These are phyloP conservation scores for Lyophyllum decastes DNA, from an alignment of 768 basidiomycete species.

Conservation along the genomic window DNA sequence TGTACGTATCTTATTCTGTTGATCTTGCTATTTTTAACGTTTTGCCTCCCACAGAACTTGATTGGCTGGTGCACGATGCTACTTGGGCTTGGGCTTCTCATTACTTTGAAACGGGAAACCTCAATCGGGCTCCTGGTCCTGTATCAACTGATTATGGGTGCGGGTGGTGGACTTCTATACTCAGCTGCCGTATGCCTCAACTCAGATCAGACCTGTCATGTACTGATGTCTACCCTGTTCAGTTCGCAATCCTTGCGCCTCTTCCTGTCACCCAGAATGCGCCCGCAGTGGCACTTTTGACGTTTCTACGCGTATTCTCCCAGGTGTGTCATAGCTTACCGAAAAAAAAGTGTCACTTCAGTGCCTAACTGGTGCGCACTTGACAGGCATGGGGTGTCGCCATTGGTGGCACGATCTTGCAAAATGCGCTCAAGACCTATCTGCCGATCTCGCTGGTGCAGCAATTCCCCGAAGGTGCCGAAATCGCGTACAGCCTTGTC, in stretches of 20 bases:
- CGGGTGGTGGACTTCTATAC: constrained; percentile 12
- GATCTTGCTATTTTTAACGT: neutral
- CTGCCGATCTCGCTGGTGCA: constrained; percentile 41
- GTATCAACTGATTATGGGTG: constrained; percentile 9
- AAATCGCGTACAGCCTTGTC: constrained; percentile 47
- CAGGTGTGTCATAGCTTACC: constrained; percentile 19
- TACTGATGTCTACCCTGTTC: neutral
- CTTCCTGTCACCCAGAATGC: constrained; percentile 40
- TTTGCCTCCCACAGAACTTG: neutral
- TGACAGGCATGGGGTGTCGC: constrained; percentile 51
- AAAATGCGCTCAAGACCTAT: constrained; percentile 44
- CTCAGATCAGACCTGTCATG: neutral
- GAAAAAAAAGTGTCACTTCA: neutral
- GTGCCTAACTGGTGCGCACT: neutral
- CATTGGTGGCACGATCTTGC: constrained; percentile 50
- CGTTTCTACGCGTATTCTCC: constrained; percentile 36
- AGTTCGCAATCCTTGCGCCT: constrained; percentile 50
- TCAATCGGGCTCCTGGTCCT: constrained; percentile 15
- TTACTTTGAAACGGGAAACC: constrained; percentile 25
- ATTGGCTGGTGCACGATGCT: constrained; percentile 27
- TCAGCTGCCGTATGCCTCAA: constrained; percentile 1
- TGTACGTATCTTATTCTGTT: constrained; percentile 17
- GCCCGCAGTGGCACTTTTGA: constrained; percentile 44
- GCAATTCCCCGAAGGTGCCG: constrained; percentile 35
- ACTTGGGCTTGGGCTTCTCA: constrained; percentile 36